Conservation (phyloP, 2,329 filamentous ascomycete genomes). For the Pestalotiopsis sp. region DNA sequence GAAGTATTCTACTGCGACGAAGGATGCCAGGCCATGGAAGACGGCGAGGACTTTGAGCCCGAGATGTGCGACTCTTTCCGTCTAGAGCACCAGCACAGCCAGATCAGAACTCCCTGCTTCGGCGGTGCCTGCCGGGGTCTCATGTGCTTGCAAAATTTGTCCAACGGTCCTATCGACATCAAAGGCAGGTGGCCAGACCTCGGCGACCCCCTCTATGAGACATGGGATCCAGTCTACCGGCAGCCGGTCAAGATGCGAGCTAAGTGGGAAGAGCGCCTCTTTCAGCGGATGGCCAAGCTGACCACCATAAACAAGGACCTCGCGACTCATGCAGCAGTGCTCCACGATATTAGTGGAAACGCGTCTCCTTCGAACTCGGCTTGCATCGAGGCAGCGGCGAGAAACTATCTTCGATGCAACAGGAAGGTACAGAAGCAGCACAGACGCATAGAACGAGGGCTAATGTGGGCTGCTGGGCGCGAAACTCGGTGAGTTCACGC, state of each 20-base stretch:
- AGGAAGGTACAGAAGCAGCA: background rate
- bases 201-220: background rate
- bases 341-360: background rate
- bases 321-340: background rate
- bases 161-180: background rate
- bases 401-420: background rate
- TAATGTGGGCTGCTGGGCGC: background rate
- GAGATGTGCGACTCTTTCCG: conserved; percentile 23
- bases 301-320: background rate
- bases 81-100: conserved; percentile 24
- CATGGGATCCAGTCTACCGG: background rate
- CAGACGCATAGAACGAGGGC: background rate
- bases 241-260: background rate
- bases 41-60: conserved; percentile 13
- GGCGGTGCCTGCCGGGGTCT: background rate
- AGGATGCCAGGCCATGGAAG: background rate
- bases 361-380: too few species aligned
- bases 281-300: background rate
- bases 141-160: background rate
- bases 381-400: background rate
- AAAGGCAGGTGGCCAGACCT: background rate
- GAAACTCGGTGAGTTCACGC: background rate
- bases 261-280: background rate
- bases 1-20: conserved; percentile 19
- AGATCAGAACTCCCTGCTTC: background rate